Evolutionary conservation across 2,329 filamentous ascomycete species (phyloP), one percentile per base, ranked within the genome.

Genomic region (Orbilia ellipsospora): DNA sequence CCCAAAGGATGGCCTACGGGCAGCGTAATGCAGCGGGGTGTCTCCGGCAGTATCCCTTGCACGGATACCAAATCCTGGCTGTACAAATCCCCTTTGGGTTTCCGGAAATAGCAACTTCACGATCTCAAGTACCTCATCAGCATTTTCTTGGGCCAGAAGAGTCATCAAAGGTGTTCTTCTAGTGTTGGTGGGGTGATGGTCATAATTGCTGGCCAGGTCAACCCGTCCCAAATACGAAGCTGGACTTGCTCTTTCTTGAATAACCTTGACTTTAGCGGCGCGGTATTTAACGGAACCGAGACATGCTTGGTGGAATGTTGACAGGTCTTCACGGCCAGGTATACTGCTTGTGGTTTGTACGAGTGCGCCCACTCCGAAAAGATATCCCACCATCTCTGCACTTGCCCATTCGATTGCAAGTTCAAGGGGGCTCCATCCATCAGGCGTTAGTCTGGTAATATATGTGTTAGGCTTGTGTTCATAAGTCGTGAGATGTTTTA

Each of bases 151-250:
- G 4, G 23, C 12, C 8, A 44, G 8, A 8, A 57, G n/a, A 18
- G 28, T 23, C 54, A 57, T 57, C 28, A 57, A 20, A 10, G 54
- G 15, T 23, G 54, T 57, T 15, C n/a, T 42, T 7, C 54, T 13
- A 2, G 13, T 16, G 13, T 20, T 20, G 7, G 12, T 18, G 15
- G 4, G 44, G 31, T 2, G 5, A 36, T 36, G 5, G 1, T 36
- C 31, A 6, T 7, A 10, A 36, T 36, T 2, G 2, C 10, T 36
- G 5, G 10, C 5, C 31, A 36, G 5, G 5, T 36, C 31, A 36
- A 10, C 31, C 31, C 10, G 31, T 7, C 6, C 31, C 31, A 10
- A 36, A 36, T 36, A 2, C 31, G 5, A 10, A 36, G 5, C 3
- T 23, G 23, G 23, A 36, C 31, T 31, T 31, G 26, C 54, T 2